Percentiles rank a stretch among this genome's conserved stretches.
phyloP scores from a whole-genome alignment of 495 filamentous ascomycete species.

The Penicillium soppii region DNA sequence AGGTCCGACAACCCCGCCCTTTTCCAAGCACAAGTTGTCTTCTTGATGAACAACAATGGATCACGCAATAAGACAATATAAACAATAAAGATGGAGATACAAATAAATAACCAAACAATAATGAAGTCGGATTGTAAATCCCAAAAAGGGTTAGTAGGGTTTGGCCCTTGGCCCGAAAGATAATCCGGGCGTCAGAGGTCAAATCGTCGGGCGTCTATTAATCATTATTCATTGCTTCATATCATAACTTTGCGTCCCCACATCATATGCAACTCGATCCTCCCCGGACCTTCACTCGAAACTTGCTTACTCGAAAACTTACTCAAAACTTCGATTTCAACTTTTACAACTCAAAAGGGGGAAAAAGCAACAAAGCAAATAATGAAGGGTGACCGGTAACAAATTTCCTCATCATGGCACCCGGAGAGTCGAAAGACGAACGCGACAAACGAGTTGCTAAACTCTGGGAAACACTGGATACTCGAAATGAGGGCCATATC shows the following conservation, averaged over 20 bases:
- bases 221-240: slow-evolving; percentile 27
- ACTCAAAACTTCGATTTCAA: not conserved
- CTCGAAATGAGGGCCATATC: slow-evolving; percentile 69
- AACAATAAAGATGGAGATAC: not conserved
- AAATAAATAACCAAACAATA: not conserved
- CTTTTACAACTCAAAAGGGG: not conserved
- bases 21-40: no score
- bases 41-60: no score
- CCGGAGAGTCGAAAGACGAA: slow-evolving; percentile 65
- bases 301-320: slow-evolving; percentile 4
- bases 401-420: slow-evolving; percentile 44
- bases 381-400: slow-evolving; percentile 43
- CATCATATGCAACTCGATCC: slow-evolving; percentile 5
- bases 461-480: slow-evolving; percentile 80
- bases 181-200: slow-evolving; percentile 32
- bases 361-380: slow-evolving; percentile 19
- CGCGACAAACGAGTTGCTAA: slow-evolving; percentile 74
- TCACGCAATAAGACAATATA: not conserved
- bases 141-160: slow-evolving; percentile 40
- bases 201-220: slow-evolving; percentile 43
- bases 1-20: not conserved
- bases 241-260: slow-evolving; percentile 22
- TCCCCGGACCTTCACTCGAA: not conserved
- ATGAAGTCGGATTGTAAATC: slow-evolving; percentile 14
- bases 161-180: slow-evolving; percentile 33